Evolutionary conservation across 257 asterid species (phyloP), one percentile per base, ranked within the genome.

Genomic region (Fraxinus quadrangulata): DNA sequence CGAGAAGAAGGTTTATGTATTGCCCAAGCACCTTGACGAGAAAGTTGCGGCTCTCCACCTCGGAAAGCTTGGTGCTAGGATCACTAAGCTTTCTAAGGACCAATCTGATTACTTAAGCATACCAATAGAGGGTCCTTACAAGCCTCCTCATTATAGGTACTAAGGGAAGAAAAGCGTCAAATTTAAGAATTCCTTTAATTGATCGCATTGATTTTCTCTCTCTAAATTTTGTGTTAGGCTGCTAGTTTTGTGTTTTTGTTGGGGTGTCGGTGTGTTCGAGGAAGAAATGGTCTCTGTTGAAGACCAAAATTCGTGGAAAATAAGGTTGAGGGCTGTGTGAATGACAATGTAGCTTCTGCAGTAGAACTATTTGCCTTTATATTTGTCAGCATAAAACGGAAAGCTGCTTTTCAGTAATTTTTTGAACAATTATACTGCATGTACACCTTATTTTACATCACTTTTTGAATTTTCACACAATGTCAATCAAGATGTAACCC

Each of bases 41-140:
- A 88, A 88, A 80, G 92, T 88, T 76, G 92, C 90, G 6, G 85
- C 92, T 4, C 90, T 88, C 31, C 92, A 88, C n/a, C 89, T 88
- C 3, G 91, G 88, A 19, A 87, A 87, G 83, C 91, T 87, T 33
- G 93, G 93, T 26, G 91, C 91, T 3, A 87, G 67, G 83, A 88
- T 89, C 13, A 89, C 93, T 17, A 87, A 87, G 84, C 93, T 88
- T 2, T 6, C 66, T 16, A 82, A 82, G 71, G 90, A 86, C 0
- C 92, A 88, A 71, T 86, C 93, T 40, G 89, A 84, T 16, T 89
- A 89, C 76, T 83, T 89, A 13, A 89, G 84, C 31, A 74, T 89
- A 10, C 91, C 93, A 1, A 74, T 87, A 30, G 93, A 87, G 65
- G 93, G 93, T 75, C 93, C 93, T 51, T 89, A 89, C 89, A 89